A percentile compares a stretch with the other conserved stretches of the same genome.
phyloP scores from a whole-genome alignment of 225 moss, liverwort and hornwort species.

The Sphagnum tenellum region DNA sequence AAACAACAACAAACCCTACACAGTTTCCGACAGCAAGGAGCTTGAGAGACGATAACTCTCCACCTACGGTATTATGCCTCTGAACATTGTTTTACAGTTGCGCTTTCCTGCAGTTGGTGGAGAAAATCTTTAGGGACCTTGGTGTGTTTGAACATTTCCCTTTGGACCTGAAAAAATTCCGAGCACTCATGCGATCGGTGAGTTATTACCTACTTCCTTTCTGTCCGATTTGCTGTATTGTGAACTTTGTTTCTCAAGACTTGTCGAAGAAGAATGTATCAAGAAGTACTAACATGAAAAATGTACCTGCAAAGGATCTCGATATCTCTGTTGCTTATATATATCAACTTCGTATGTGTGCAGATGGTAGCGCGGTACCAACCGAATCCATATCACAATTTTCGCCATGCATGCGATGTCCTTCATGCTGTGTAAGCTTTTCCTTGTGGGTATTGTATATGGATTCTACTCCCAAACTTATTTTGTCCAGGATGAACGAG shows the following conservation, averaged over 20 bases:
- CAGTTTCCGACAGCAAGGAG: too few species aligned
- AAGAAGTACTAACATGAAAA: too few species aligned
- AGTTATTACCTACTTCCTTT: constrained; percentile 5
- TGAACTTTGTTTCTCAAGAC: too few species aligned
- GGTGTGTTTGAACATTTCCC: constrained; percentile 74
- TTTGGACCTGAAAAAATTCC: constrained; percentile 58
- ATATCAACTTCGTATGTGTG: neutral
- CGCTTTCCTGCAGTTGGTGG: constrained; percentile 54
- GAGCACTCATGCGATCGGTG: constrained; percentile 64
- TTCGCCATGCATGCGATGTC: constrained; percentile 95
- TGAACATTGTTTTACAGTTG: too few species aligned
- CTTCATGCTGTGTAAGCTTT: constrained; percentile 76
- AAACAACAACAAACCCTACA: too few species aligned
- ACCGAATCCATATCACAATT: constrained; percentile 94
- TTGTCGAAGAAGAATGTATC: too few species aligned
- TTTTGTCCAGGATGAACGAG: too few species aligned
- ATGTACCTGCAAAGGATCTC: too few species aligned
- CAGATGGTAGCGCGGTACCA: constrained; percentile 94
- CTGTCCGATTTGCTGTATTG: too few species aligned
- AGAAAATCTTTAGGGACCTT: constrained; percentile 58
- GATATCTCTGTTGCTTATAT: too few species aligned
- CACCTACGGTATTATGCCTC: too few species aligned
- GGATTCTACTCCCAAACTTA: neutral
- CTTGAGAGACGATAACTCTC: too few species aligned
- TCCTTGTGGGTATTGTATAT: neutral